Evolutionary conservation across 140 eudicot genomes (phyloP).

Genomic region (Oenanthe javanica): DNA sequence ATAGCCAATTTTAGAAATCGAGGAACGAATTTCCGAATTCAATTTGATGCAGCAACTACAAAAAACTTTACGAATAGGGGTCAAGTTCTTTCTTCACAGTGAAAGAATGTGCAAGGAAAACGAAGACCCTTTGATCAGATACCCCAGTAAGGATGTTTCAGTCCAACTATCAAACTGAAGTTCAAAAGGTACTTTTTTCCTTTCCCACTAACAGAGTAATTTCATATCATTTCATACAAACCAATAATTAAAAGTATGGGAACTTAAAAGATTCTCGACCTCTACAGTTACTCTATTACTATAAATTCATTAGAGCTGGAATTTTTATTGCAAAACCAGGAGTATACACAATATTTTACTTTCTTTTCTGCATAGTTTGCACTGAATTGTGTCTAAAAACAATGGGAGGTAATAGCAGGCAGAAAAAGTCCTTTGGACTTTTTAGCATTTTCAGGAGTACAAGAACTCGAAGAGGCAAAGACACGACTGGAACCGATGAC

Average conservation of each 20-base stretch:
- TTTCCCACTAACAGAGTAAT: neutral
- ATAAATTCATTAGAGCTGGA: slow-evolving; percentile 2
- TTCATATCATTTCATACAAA: neutral
- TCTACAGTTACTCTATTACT: neutral
- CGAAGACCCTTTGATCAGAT: neutral
- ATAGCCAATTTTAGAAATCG: neutral
- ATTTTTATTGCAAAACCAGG: neutral
- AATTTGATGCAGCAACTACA: neutral
- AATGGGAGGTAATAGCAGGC: slow-evolving; percentile 9
- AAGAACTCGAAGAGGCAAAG: neutral
- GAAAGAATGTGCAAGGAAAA: neutral
- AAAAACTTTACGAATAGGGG: neutral
- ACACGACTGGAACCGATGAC: neutral
- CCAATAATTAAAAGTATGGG: neutral
- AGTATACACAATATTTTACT: neutral
- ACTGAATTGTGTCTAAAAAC: neutral
- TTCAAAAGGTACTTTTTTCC: neutral
- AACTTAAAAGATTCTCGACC: neutral
- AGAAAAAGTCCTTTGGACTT: slow-evolving; percentile 1
- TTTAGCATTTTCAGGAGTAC: slow-evolving; percentile 5
- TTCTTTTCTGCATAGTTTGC: neutral
- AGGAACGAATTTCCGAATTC: neutral
- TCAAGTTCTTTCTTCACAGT: neutral
- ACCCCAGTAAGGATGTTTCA: neutral
- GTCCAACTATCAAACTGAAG: neutral